Base-by-base conservation (phyloP, 805 yeast genomes). In the Candida oleophila region DNA sequence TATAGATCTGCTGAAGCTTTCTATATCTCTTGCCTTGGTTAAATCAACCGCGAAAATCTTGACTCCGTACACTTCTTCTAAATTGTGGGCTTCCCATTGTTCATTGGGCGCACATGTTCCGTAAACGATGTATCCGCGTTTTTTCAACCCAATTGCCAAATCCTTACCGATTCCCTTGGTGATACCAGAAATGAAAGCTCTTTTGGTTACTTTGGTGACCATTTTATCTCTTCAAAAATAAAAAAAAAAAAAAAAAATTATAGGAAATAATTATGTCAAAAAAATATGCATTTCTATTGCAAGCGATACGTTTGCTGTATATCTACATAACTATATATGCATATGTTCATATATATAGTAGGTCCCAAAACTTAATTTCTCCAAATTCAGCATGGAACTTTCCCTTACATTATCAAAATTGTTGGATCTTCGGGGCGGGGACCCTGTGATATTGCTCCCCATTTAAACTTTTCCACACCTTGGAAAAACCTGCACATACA, bases 41-140 rank as follows among this genome's bases (percentile, higher is more conserved):
- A 75, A 70, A 47, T 74, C 79, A 40, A 67, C 66, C 3, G 55
- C 56, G 11, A 59, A 36, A 0, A 74, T 62, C 21, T 64, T 61
- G 9, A 65, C 56, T 0, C 68, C 65, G 46, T 59, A 62, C 22
- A 55, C 46, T 37, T 54, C 41, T 28, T 49, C 45, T 14, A 42
- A 34, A 14, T 42, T 38, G 3, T 52, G 45, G 52, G 57, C 48
- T 32, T 44, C 51, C 47, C 50, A 45, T 22, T 49, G 45, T 20
- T 49, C 42, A 9, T 44, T 16, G 21, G 48, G 54, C 2, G 56
- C 54, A 16, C 51, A 42, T 5, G 28, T 16, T 12, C 61, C 64
- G 35, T 54, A 48, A 15, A 59, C 53, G 3, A 44, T 47, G 46
- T 54, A 59, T 4, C 64, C 62, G 19, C 52, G 49, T 41, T 52